Base-by-base conservation (phyloP, 495 filamentous ascomycete species). In the Hypoxylon fragiforme region DNA sequence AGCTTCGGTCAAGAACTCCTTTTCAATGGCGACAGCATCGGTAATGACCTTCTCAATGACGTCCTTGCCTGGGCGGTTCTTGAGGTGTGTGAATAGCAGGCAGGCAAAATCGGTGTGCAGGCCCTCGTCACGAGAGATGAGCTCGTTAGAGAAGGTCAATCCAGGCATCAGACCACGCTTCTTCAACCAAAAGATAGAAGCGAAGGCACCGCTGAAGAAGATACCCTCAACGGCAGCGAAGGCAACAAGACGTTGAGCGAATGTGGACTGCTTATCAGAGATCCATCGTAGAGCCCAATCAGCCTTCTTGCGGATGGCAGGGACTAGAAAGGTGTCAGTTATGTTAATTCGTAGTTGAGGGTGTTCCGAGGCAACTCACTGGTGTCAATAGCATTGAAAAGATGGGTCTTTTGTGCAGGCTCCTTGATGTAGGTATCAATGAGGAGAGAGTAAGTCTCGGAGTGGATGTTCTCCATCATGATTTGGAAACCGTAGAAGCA, bases 401-500 rank as follows among this genome's bases (percentile, higher is more conserved):
- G 85, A 67, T 97, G 91, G 44, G 83, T 88, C 48, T 92, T 88
- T 78, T 98, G 94, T 73, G 90, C 88, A 50, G 91, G 90, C 79
- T 98, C 94, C 81, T 95, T 96, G 81, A 98, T 95, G 2, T 99
- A 99, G 55, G 95, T 99, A 68, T 99, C 94, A 71, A 99, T 99
- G 62, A 99, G 86, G 11, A 99, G 85, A 26, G 92, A 97, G 83
- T 99, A 99, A 39, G 94, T 99, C 77, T 99, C 94, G 20, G 94
- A 95, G 84, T 99, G 94, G 67, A 99, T 97, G 79, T 99, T 99
- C 84, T 99, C 94, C 89, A 99, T 97, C 94, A 99, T 99, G 80
- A 99, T 99, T 78, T 99, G 94, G 83, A 99, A 99, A 60, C 94
- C 94, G 72, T 98, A 98, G 84, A 98, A 98, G 85, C 94, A 97